These are phyloP conservation scores for Sophora flavescens DNA, from an alignment of 306 rosid genomes.

Conservation along the genomic window DNA sequence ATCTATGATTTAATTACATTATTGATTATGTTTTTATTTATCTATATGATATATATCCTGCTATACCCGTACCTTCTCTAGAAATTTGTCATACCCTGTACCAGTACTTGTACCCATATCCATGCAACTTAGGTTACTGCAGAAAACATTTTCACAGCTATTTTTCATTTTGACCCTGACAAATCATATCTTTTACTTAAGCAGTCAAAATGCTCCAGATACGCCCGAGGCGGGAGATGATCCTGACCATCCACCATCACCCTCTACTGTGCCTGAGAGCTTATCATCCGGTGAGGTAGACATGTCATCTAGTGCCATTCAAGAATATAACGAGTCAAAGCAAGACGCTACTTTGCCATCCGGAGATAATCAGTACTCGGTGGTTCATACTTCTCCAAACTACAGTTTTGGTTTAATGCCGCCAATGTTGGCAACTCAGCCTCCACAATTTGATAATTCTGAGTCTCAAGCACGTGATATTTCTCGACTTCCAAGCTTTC, in stretches of 20 bases:
- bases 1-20: no score
- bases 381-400: slow-evolving; percentile 66
- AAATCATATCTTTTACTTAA: slow-evolving; percentile 35
- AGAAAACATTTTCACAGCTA: slow-evolving; percentile 26
- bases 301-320: slow-evolving; percentile 68
- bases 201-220: slow-evolving; percentile 64
- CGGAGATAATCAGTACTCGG: slow-evolving; percentile 75
- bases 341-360: slow-evolving; percentile 71
- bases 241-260: slow-evolving; percentile 73
- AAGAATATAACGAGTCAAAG: slow-evolving; percentile 70
- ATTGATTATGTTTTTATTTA: no score
- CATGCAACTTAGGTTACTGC: not conserved
- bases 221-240: slow-evolving; percentile 70
- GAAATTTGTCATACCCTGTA: no score
- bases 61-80: no score
- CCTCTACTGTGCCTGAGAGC: slow-evolving; percentile 60
- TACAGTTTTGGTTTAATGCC: slow-evolving; percentile 80
- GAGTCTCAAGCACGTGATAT: slow-evolving; percentile 79
- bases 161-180: slow-evolving; percentile 29
- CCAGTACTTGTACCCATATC: no score
- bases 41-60: no score
- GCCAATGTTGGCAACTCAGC: slow-evolving; percentile 79
- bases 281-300: slow-evolving; percentile 72
- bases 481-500: slow-evolving; percentile 81
- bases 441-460: slow-evolving; percentile 75